Base-by-base conservation (phyloP, 805 yeast genomes). In the Pichia sporocuriosa region DNA sequence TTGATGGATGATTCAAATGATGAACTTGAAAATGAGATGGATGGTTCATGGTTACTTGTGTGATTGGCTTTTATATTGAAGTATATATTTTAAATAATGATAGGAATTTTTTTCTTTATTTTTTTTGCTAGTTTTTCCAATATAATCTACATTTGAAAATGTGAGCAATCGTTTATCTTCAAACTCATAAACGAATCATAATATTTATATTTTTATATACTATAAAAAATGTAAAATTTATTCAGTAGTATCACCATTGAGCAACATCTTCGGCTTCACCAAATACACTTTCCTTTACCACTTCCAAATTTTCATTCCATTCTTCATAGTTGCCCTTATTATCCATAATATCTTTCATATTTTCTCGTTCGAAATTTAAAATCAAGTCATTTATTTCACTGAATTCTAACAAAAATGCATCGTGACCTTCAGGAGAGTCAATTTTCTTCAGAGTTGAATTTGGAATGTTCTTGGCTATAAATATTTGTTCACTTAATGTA, bases 221-320 rank as follows among this genome's bases (percentile, higher is more conserved):
- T n/a, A n/a, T n/a, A n/a, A n/a, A n/a, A n/a, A n/a, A n/a, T n/a
- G n/a, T n/a, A 8, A 24, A 24, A 24, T 24, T 8, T 24, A 11
- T 24, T 8, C 11, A 24, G 26, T 24, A 24, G 11, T 26, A 33
- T 32, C 36, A 90, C 98, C 98, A 90, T 48, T 81, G 84, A 24
- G 97, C 87, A 37, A 93, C 89, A 57, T 84, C 89, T 57, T 84
- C 95, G n/a, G 95, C 94, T 62, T 90, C 98, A 2, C 97, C 97
- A 59, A 90, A 89, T 11, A 88, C 81, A 33, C 84, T 75, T 36
- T 80, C 78, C 43, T 73, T 74, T 13, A 74, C 76, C 7, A 70
- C 75, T 37, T 67, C 64, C 15, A 58, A 58, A 24, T 66, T 64
- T 26, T 62, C 67, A 67, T 70, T 66, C 57, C 75, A 67, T 55